Conservation (phyloP, 192 early-diverging fungal species). For the Mortierella alpina region DNA sequence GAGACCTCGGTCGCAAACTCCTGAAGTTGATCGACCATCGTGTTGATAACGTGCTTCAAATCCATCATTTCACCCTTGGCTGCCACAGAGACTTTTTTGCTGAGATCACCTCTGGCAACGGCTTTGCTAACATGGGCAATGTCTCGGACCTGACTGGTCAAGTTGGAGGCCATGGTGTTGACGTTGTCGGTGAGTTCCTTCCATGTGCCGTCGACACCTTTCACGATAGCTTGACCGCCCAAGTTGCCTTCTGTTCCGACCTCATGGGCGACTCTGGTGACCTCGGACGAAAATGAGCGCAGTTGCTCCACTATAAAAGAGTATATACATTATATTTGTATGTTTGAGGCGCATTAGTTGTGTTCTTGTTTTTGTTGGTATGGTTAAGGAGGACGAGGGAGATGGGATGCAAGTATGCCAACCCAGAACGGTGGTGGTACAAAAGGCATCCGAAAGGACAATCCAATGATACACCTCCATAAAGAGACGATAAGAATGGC, state of each 20-base stretch:
- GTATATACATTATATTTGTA: background rate
- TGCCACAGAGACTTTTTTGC: conserved; percentile 65
- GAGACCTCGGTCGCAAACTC: conserved; percentile 69
- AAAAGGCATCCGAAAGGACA: too few species aligned
- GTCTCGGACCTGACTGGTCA: conserved; percentile 71
- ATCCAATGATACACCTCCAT: too few species aligned
- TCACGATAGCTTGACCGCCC: conserved; percentile 70
- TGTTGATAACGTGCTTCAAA: conserved; percentile 64
- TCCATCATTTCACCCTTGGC: conserved; percentile 66
- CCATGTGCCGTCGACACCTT: conserved; percentile 70
- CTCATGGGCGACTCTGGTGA: conserved; percentile 73
- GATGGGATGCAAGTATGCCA: too few species aligned
- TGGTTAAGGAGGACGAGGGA: too few species aligned
- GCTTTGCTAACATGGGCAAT: conserved; percentile 70
- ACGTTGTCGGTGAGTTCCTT: conserved; percentile 70
- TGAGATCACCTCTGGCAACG: conserved; percentile 63
- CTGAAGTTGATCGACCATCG: conserved; percentile 66
- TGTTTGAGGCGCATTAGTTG: too few species aligned
- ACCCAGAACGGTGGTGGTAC: too few species aligned
- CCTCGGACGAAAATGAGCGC: conserved; percentile 62
- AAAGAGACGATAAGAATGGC: too few species aligned
- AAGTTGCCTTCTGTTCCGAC: conserved; percentile 74
- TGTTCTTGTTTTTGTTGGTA: too few species aligned
- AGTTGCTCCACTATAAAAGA: conserved; percentile 59
- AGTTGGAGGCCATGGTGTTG: conserved; percentile 71